Evolutionary conservation across 176 grass and related monocot genomes (phyloP), one percentile per base, ranked within the genome.

Genomic region (Musa schizocarpa): DNA sequence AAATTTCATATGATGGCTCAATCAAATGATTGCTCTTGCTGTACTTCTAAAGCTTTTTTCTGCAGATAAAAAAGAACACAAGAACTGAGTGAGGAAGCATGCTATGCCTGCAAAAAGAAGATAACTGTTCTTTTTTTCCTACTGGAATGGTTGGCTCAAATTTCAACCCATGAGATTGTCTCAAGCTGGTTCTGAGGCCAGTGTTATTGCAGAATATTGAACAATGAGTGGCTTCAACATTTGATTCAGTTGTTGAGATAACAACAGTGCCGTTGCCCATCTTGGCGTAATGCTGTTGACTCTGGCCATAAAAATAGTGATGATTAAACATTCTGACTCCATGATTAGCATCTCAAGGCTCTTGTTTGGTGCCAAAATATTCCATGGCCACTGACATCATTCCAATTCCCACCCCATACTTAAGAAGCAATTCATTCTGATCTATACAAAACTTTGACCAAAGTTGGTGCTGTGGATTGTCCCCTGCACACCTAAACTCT

Each of bases 1-100:
- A 51, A 20, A 62, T 19, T 63, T 76, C 9, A 63, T 17, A 22
- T 63, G 56, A 53, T 20, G 11, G 8, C 21, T 68, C 54, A 68
- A 66, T 53, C 63, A 77, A 77, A 77, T 77, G 76, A 77, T 68
- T 77, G 22, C 61, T 66, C 54, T 67, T 14, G 50, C 0, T 65
- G 21, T 55, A 77, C 76, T 67, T 65, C 1, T 34, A 52, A 67
- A 77, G 63, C 11, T 65, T 53, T 43, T 67, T 65, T 11, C 58
- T 66, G n/a, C 9, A 52, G 48, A 66, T 19, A 43, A 48, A 21
- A 77, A 29, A 20, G 63, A 65, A 65, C 23, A 65, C 63, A 14
- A 65, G 63, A 65, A 65, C 22, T 13, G 11, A 65, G 23, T 11
- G 22, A 12, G 63, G 63, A 66, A 64, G 17, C 13, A 61, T 10